Conservation (phyloP, 768 basidiomycete genomes). For the Tubosaeta sp. region DNA sequence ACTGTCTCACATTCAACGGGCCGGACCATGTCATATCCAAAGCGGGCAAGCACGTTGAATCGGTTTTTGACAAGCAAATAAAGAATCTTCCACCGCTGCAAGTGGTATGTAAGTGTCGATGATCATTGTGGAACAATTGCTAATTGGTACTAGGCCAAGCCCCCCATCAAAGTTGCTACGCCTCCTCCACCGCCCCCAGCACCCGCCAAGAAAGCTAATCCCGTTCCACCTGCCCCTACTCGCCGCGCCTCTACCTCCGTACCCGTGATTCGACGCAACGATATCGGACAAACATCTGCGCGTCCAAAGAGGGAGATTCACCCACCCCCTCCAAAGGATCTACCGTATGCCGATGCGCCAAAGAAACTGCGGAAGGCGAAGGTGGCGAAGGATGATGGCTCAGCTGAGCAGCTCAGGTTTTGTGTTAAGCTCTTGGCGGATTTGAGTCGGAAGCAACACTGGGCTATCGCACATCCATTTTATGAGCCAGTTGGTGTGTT, state of each 20-base stretch:
- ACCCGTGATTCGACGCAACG: conserved; percentile 79
- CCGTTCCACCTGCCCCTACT: conserved; percentile 39
- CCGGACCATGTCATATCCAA: conserved; percentile 73
- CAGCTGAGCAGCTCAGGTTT: conserved; percentile 80
- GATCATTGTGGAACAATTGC: conserved; percentile 9
- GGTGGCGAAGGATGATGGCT: conserved; percentile 57
- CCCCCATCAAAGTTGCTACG: conserved; percentile 38
- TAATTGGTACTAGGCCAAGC: conserved; percentile 35
- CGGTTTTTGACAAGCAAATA: conserved; percentile 82
- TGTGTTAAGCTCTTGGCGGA: conserved; percentile 73
- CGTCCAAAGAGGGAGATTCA: conserved; percentile 99
- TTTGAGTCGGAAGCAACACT: conserved; percentile 76
- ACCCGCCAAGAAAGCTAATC: conserved; percentile 22
- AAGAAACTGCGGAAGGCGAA: conserved; percentile 66
- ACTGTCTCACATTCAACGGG: conserved; percentile 90
- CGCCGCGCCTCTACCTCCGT: conserved; percentile 78
- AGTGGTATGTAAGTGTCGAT: conserved; percentile 53
- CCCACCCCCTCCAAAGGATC: conserved; percentile 88
- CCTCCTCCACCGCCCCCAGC: conserved; percentile 31
- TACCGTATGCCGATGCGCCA: conserved; percentile 74
- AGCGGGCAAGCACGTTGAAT: conserved; percentile 82
- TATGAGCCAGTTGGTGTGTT: conserved; percentile 89
- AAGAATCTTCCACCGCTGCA: conserved; percentile 75
- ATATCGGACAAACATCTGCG: conserved; percentile 46
- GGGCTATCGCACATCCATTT: conserved; percentile 72